Percentiles rank a stretch among this genome's conserved stretches.
Evolutionary conservation across 371 early-diverging fungal genomes (phyloP).

Genomic region (Rhizopus stolonifer): DNA sequence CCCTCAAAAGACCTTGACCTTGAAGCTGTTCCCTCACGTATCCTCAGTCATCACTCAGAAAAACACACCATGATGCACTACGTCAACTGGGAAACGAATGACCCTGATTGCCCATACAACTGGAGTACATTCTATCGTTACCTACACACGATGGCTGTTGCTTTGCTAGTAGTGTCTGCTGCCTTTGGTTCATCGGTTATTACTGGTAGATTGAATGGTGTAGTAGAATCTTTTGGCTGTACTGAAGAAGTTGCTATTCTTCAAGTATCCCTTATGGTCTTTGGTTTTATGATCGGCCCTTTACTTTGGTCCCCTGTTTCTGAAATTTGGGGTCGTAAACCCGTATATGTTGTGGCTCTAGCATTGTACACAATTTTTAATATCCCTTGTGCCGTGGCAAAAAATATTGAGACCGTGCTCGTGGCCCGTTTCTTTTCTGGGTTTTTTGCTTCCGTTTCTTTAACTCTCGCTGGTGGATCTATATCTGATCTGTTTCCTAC

Average conservation of each 20-base stretch:
- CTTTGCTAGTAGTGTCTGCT: conserved; percentile 35
- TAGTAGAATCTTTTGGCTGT: conserved; percentile 30
- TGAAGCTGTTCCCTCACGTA: conserved; percentile 14
- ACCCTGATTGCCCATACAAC: conserved; percentile 46
- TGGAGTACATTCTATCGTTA: conserved; percentile 35
- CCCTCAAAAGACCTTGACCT: conserved; percentile 17
- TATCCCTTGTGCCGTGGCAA: conserved; percentile 44
- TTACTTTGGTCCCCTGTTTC: conserved; percentile 47
- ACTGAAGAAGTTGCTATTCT: conserved; percentile 36
- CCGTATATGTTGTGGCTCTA: conserved; percentile 35
- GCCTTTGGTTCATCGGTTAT: conserved; percentile 46
- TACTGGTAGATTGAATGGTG: conserved; percentile 32
- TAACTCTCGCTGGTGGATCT: conserved; percentile 45
- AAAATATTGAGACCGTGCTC: conserved; percentile 39
- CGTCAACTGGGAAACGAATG: conserved; percentile 39
- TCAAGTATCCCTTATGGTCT: conserved; percentile 49
- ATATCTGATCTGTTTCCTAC: conserved; percentile 42
- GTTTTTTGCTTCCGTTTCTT: conserved; percentile 37
- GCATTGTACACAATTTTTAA: conserved; percentile 37
- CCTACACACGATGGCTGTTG: conserved; percentile 34
- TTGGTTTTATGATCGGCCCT: conserved; percentile 47
- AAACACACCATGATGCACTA: conserved; percentile 22
- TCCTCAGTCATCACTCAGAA: conserved; percentile 18
- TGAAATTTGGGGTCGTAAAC: conserved; percentile 43
- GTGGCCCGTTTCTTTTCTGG: conserved; percentile 47